Percentiles rank a stretch among this genome's conserved stretches.
These are phyloP conservation scores for Penstemon newberryi DNA, from an alignment of 257 asterid species.

Conservation along the genomic window DNA sequence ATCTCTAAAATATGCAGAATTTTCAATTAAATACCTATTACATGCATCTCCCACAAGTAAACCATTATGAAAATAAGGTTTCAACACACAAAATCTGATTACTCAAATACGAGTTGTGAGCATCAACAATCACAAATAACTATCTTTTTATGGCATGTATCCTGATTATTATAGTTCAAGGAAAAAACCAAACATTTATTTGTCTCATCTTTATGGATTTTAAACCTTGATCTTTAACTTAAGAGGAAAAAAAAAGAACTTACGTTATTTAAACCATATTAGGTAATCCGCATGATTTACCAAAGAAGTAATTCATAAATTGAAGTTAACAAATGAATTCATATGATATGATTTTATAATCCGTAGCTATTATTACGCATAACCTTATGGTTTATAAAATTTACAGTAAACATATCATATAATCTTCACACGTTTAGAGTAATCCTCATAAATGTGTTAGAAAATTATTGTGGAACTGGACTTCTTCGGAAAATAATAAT, in stretches of 20 bases:
- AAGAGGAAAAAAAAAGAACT: background rate
- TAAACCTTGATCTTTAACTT: background rate
- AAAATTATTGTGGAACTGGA: background rate
- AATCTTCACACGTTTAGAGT: background rate
- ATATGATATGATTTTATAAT: background rate
- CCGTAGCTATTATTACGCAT: background rate
- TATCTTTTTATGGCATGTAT: background rate
- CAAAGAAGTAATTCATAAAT: background rate
- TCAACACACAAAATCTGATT: background rate
- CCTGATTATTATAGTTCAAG: background rate
- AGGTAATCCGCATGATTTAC: too few relatives aligned
- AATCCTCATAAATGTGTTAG: background rate
- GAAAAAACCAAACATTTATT: background rate
- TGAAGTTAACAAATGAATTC: background rate
- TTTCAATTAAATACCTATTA: background rate
- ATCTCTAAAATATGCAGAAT: background rate
- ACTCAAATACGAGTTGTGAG: too few relatives aligned
- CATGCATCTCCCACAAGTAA: background rate
- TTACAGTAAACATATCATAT: background rate
- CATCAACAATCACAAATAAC: background rate
- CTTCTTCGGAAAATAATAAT: background rate
- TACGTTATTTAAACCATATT: too few relatives aligned
- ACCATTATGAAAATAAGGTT: background rate
- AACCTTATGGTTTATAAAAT: background rate
- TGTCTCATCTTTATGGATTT: background rate